These are phyloP conservation scores for Solidago caesia DNA, from an alignment of 129 eudicot genomes.

Conservation along the genomic window DNA sequence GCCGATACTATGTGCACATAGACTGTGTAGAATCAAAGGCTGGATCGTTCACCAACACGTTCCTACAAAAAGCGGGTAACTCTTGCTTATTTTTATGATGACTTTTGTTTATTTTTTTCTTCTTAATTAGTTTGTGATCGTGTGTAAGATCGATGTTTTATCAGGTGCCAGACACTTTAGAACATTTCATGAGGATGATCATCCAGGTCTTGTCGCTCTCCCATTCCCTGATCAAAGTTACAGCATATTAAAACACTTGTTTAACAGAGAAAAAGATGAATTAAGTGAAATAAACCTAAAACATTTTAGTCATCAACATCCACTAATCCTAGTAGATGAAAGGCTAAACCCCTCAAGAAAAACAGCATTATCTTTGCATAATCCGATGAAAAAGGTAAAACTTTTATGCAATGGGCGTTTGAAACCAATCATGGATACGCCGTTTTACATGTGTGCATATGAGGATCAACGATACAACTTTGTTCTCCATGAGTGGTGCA, in stretches of 20 bases:
- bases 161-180: neutral
- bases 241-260: neutral
- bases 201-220: neutral
- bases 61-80: neutral
- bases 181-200: neutral
- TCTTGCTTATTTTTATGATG: neutral
- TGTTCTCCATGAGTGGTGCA: too few relatives aligned
- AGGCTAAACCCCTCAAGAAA: neutral
- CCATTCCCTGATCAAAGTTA: neutral
- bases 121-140: too few relatives aligned
- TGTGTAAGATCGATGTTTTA: too few relatives aligned
- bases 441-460: constrained; percentile 14
- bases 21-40: neutral
- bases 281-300: neutral
- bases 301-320: constrained; percentile 23
- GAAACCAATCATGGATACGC: neutral
- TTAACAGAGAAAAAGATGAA: neutral
- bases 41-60: too few relatives aligned
- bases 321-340: neutral
- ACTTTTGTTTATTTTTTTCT: neutral
- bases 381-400: neutral
- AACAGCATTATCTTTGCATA: neutral
- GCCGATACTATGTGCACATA: constrained; percentile 16
- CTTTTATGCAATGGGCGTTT: constrained; percentile 20
- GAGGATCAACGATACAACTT: neutral